Evolutionary conservation across 768 basidiomycete species (phyloP).

Genomic region (Russula virescens): DNA sequence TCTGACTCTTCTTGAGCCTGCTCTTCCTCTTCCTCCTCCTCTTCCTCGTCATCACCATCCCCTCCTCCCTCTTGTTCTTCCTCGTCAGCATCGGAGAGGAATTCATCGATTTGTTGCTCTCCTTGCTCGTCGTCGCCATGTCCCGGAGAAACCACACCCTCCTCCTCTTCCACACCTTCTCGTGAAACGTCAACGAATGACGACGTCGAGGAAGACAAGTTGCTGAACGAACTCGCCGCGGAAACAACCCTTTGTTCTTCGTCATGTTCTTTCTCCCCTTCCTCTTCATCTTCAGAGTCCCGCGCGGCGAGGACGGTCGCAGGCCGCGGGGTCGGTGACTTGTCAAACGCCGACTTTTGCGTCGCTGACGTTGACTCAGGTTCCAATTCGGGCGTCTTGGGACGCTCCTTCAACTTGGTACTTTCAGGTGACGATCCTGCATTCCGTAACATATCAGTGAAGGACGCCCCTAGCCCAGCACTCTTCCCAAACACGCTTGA

Average conservation of each 20-base stretch:
- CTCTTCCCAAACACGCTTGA: conserved; percentile 39
- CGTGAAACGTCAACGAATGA: conserved; percentile 23
- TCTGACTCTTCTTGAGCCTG: conserved; percentile 24
- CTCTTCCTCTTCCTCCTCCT: conserved; percentile 32
- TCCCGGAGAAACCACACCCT: conserved; percentile 8
- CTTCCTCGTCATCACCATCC: conserved; percentile 25
- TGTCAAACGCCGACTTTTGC: conserved; percentile 7
- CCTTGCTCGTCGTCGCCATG: conserved; percentile 20
- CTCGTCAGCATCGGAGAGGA: conserved; percentile 26
- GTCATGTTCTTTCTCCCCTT: conserved; percentile 1
- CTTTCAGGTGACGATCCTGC: conserved; percentile 20
- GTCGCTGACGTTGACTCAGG: neutral
- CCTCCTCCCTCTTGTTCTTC: conserved; percentile 24
- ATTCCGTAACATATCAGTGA: conserved; percentile 52
- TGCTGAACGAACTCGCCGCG: conserved; percentile 15
- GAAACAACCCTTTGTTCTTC: conserved; percentile 8
- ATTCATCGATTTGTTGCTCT: conserved; percentile 23
- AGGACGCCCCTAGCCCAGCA: conserved; percentile 44
- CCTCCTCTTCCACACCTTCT: conserved; percentile 24
- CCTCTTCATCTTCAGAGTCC: neutral
- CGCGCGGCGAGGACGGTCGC: neutral
- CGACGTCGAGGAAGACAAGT: conserved; percentile 13
- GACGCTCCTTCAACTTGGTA: conserved; percentile 9
- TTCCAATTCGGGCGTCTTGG: conserved; percentile 5
- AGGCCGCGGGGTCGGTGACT: conserved; percentile 15